Evolutionary conservation across 208 protist species (phyloP), one percentile per base, ranked within the genome.

Genomic region (Leishmania mexicana): DNA sequence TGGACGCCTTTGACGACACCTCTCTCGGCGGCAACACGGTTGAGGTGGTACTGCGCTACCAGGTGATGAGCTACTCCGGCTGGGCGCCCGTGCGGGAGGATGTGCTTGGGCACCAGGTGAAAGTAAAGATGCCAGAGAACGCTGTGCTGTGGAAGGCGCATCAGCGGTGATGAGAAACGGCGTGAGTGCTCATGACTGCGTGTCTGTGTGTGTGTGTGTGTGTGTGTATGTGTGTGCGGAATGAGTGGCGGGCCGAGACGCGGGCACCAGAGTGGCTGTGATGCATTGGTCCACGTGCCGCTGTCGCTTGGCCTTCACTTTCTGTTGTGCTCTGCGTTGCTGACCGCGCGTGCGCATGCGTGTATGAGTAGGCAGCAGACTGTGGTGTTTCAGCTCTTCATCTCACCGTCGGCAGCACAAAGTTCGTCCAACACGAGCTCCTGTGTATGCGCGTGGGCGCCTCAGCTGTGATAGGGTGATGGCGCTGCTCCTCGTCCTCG

Each of bases 41-140:
- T 47, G 83, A 93, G 70, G 62, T 95, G 51, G 54, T 90, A 19
- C 54, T 96, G 40, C 88, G 86, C 31, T 97, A 97, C 54, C 92
- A 97, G 77, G 83, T 93, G 80, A 90, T 97, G 81, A 94, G 91
- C 67, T 89, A 89, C 84, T 93, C 88, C 11, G 94, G 94, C 13
- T 96, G 88, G 86, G 84, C 91, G 0, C 91, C 88, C 6, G 53
- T 92, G 51, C 88, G 83, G 19, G 89, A 91, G 83, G 80, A 81
- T 17, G 76, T 83, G 11, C 75, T 88, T 60, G 83, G 79, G 21
- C 68, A 87, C 28, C 60, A 68, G 21, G 76, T 85, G 51, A 62
- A 65, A 58, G 71, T 75, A 54, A 72, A 51, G 11, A 65, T 75
- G 53, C 71, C 82, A 7, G 38, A 51, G 1, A 54, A 21, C 3